Conservation (phyloP, 176 grass and related monocot genomes). For the Dactylis glomerata region DNA sequence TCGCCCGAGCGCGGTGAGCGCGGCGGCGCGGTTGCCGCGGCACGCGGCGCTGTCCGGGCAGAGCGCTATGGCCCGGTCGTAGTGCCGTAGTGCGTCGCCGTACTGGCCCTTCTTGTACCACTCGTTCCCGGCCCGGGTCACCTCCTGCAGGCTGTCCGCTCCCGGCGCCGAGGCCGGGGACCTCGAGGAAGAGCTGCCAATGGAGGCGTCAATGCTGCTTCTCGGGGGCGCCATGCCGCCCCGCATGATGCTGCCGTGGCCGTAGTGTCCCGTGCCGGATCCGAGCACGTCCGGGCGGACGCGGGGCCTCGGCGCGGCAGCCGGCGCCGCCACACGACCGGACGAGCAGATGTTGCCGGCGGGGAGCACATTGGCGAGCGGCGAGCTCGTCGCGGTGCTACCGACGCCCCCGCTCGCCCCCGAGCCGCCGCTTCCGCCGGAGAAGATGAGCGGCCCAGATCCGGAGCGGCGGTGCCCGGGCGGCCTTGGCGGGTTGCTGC, state of each 20-base stretch:
- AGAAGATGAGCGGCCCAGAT: conserved; percentile 51
- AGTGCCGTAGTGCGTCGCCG: conserved; percentile 54
- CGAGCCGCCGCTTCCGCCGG: conserved; percentile 32
- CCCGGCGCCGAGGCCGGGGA: conserved; percentile 19
- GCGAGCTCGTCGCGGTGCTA: conserved; percentile 60
- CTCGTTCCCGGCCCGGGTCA: conserved; percentile 57
- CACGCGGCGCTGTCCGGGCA: conserved; percentile 61
- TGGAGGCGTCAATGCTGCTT: conserved; percentile 5
- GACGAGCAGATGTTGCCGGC: conserved; percentile 61
- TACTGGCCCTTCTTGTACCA: conserved; percentile 57
- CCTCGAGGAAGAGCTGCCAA: neutral
- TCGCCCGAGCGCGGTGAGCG: conserved; percentile 50
- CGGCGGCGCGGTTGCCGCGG: conserved; percentile 59
- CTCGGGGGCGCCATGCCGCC: conserved; percentile 14
- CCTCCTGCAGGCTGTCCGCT: conserved; percentile 26
- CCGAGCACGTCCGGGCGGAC: conserved; percentile 51
- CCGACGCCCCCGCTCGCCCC: conserved; percentile 7
- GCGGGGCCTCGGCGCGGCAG: conserved; percentile 6
- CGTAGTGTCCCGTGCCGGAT: conserved; percentile 61
- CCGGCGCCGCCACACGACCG: conserved; percentile 19
- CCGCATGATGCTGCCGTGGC: conserved; percentile 72
- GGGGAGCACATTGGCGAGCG: conserved; percentile 56
- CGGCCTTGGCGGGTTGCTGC: conserved; percentile 24
- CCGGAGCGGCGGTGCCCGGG: conserved; percentile 37
- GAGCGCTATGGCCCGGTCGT: conserved; percentile 48